phyloP scores from a whole-genome alignment of 192 early-diverging fungal genomes.

The Umbelopsis sp. region DNA sequence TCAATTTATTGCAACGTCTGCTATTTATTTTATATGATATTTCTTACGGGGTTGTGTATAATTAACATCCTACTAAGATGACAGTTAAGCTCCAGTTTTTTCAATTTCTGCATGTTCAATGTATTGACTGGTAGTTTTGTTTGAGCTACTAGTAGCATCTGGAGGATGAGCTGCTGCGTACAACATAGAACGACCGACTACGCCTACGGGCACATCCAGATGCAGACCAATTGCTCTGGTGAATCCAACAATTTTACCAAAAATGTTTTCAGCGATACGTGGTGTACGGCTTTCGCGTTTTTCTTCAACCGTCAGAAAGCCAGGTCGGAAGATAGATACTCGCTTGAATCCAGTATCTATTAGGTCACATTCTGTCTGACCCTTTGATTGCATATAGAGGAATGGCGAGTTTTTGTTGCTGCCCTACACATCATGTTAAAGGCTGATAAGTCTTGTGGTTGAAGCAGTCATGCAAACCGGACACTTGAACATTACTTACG shows the following conservation, averaged over 20 bases:
- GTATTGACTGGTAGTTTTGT: background rate
- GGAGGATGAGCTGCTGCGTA: background rate
- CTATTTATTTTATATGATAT: too few relatives aligned
- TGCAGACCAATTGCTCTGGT: background rate
- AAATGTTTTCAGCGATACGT: slow-evolving; percentile 10
- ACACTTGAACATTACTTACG: slow-evolving; percentile 16
- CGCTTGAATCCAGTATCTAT: slow-evolving; percentile 61
- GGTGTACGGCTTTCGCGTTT: slow-evolving; percentile 25
- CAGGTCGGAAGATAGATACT: slow-evolving; percentile 67
- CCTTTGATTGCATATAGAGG: slow-evolving; percentile 76
- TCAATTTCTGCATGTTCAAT: background rate
- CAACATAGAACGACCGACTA: slow-evolving; percentile 28
- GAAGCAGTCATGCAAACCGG: background rate
- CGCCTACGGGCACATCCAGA: slow-evolving; percentile 5
- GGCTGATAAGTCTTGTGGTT: too few relatives aligned
- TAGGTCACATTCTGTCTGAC: slow-evolving; percentile 72
- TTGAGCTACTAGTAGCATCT: background rate
- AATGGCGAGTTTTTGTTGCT: slow-evolving; percentile 62
- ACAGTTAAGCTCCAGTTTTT: background rate
- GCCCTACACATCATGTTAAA: slow-evolving; percentile 24
- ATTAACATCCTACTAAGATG: background rate
- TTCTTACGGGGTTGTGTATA: too few relatives aligned
- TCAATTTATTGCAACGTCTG: too few relatives aligned
- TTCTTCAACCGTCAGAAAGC: slow-evolving; percentile 49
- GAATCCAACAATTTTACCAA: background rate